Evolutionary conservation across 495 filamentous ascomycete species (phyloP).

Genomic region (Penicillium tannophilum): DNA sequence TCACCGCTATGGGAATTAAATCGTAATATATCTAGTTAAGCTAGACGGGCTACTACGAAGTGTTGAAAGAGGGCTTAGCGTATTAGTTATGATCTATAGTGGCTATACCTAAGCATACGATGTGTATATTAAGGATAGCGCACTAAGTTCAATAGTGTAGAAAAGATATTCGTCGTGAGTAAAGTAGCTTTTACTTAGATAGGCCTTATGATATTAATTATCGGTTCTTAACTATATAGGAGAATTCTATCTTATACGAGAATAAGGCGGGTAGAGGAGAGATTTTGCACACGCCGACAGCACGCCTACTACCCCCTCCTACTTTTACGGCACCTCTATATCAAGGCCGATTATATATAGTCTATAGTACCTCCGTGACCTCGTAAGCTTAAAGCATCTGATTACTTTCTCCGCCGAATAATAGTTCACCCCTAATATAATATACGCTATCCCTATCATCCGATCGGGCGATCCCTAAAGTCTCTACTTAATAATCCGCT

Average conservation of each 20-base stretch:
- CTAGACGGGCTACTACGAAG: not conserved
- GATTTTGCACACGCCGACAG: not conserved
- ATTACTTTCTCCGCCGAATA: not conserved
- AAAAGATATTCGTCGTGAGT: not conserved
- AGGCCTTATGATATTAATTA: not conserved
- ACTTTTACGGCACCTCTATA: not conserved
- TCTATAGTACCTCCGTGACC: not conserved
- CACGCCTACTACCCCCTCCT: not conserved
- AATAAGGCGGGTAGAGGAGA: not conserved
- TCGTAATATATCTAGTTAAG: not conserved
- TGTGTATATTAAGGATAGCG: not conserved
- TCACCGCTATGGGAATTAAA: not conserved
- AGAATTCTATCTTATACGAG: not conserved
- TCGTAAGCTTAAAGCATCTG: not conserved
- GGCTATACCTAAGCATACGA: not conserved
- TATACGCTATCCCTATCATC: not conserved
- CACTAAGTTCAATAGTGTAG: not conserved
- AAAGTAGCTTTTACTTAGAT: not conserved
- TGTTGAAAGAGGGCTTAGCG: not conserved
- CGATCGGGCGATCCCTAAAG: too few relatives aligned
- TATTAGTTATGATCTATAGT: not conserved
- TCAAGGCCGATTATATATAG: constrained; percentile 1
- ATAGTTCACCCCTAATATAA: not conserved
- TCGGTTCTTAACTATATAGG: not conserved
- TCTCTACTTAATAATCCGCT: too few relatives aligned